A percentile compares a stretch with the other conserved stretches of the same genome.
phyloP scores from a whole-genome alignment of 2,329 filamentous ascomycete genomes.

The Arthrobotrys sinensis region DNA sequence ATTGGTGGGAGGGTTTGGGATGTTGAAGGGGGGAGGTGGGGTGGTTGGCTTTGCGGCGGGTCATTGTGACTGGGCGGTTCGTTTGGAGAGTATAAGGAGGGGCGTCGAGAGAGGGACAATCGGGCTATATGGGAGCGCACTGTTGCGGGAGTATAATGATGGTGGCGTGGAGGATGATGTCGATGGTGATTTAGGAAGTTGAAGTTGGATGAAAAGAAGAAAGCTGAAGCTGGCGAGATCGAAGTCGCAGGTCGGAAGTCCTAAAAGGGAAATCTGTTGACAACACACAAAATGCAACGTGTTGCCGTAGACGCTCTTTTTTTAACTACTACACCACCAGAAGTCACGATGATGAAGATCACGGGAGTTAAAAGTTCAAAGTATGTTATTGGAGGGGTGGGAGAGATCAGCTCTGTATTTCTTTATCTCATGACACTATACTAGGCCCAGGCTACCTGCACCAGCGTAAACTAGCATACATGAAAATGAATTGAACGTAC shows the following conservation, averaged over 20 bases:
- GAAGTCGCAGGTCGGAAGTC: background rate
- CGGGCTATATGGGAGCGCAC: background rate
- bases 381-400: background rate
- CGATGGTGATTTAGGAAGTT: background rate
- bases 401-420: background rate
- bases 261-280: background rate
- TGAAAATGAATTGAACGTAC: background rate
- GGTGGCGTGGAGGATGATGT: background rate
- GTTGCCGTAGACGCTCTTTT: background rate
- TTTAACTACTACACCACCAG: too few species aligned
- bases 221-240: background rate
- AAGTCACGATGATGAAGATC: too few species aligned
- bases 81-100: background rate
- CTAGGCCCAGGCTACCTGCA: background rate
- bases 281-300: conserved; percentile 20
- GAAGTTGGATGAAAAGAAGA: background rate
- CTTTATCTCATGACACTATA: conserved; percentile 14
- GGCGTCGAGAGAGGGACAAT: background rate
- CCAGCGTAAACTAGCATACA: conserved; percentile 12
- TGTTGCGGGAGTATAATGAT: background rate
- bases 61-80: conserved; percentile 8
- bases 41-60: conserved; percentile 46
- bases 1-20: conserved; percentile 25
- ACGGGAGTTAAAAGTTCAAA: background rate
- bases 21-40: conserved; percentile 54